These are phyloP conservation scores for Periconia sp. DNA, from an alignment of 2,329 filamentous ascomycete species.

Conservation along the genomic window DNA sequence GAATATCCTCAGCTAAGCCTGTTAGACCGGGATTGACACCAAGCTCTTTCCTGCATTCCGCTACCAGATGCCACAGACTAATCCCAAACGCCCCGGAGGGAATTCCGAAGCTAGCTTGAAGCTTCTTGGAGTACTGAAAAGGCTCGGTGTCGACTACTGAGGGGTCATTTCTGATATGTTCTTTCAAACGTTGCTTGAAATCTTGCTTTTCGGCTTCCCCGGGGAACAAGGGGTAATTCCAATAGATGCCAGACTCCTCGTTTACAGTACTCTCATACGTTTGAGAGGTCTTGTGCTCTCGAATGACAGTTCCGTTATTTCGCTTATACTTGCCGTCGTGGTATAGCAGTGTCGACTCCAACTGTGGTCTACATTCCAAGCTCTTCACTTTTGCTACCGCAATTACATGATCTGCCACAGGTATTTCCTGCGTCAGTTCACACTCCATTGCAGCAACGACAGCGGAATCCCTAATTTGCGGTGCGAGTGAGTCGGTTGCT, in stretches of 20 bases:
- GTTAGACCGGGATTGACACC: not conserved
- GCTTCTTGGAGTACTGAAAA: conserved; percentile 2
- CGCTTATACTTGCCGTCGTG: conserved; percentile 32
- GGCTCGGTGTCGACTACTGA: conserved; percentile 6
- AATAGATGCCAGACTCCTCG: conserved; percentile 5
- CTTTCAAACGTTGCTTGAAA: conserved; percentile 22
- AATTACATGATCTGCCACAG: conserved; percentile 56
- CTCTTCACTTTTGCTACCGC: conserved; percentile 51
- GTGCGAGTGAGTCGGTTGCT: conserved; percentile 16
- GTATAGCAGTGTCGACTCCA: conserved; percentile 28
- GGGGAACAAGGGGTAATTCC: conserved; percentile 25
- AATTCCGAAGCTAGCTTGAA: conserved; percentile 17
- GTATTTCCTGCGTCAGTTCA: conserved; percentile 42
- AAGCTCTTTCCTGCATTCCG: not conserved
- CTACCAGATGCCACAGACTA: conserved; percentile 4
- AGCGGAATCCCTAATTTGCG: conserved; percentile 17
- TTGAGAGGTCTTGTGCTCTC: not conserved
- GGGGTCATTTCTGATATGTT: conserved; percentile 16
- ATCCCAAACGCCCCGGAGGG: conserved; percentile 22
- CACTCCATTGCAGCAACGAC: conserved; percentile 43
- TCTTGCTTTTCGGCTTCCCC: conserved; percentile 23
- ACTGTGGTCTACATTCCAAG: conserved; percentile 9
- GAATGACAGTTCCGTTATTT: conserved; percentile 11
- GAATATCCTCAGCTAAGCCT: not conserved
- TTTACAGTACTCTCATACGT: not conserved